phyloP scores from a whole-genome alignment of 2,329 filamentous ascomycete genomes.

The Cladosporium sp. region DNA sequence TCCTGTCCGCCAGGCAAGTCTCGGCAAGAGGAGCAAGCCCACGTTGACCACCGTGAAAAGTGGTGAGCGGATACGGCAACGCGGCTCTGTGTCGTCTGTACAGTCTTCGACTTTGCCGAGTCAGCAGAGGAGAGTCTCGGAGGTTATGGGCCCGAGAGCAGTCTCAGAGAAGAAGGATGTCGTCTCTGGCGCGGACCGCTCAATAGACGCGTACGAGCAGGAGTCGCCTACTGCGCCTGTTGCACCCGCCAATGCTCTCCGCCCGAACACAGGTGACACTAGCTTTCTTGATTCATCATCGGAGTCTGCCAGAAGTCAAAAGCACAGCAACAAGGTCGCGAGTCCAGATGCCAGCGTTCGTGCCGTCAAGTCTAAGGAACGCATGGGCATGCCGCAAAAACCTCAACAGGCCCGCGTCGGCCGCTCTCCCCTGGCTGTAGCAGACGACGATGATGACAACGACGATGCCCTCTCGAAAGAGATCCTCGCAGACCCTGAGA shows the following conservation, averaged over 20 bases:
- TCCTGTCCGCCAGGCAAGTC: conserved; percentile 38
- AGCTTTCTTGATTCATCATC: conserved; percentile 30
- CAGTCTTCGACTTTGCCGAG: conserved; percentile 15
- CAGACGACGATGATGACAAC: neutral
- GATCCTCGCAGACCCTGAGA: conserved; percentile 26
- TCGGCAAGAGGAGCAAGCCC: conserved; percentile 42
- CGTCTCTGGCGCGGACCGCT: neutral
- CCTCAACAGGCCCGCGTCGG: conserved; percentile 12
- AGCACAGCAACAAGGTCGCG: conserved; percentile 8
- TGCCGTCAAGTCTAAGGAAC: conserved; percentile 16
- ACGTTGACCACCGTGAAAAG: conserved; percentile 44
- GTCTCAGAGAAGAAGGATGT: neutral
- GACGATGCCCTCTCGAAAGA: conserved; percentile 19
- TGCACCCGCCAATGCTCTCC: neutral
- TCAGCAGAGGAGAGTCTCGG: conserved; percentile 14
- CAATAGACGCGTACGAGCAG: neutral
- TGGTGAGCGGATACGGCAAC: conserved; percentile 16
- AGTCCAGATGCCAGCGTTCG: neutral
- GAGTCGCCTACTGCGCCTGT: neutral
- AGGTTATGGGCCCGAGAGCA: neutral
- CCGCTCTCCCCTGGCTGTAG: conserved; percentile 21
- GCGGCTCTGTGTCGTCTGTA: conserved; percentile 10
- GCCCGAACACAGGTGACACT: conserved; percentile 12
- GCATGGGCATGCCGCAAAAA: conserved; percentile 14
- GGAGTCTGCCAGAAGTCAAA: conserved; percentile 26